Conservation (phyloP, 2,329 filamentous ascomycete species). For the Exserohilum rostratum region DNA sequence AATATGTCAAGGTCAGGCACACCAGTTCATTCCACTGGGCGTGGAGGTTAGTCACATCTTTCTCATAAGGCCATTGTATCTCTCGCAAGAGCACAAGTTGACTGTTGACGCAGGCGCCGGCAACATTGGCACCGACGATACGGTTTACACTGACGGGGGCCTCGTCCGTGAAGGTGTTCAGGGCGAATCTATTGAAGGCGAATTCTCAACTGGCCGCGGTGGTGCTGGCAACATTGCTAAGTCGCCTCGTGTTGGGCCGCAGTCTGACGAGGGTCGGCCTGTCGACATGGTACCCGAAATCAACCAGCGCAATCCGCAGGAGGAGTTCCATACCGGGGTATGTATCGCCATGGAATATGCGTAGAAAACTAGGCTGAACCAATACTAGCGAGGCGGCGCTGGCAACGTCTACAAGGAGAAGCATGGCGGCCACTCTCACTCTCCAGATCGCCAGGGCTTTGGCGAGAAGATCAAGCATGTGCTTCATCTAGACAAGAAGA, state of each 20-base stretch:
- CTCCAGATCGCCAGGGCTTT: slow-evolving; percentile 46
- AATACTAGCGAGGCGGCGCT: slow-evolving; percentile 50
- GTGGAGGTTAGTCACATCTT: slow-evolving; percentile 56
- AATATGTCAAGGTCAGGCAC: slow-evolving; percentile 35
- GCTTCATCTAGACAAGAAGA: slow-evolving; percentile 46
- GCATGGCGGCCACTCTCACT: slow-evolving; percentile 53
- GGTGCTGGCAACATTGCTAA: slow-evolving; percentile 51
- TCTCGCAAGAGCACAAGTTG: slow-evolving; percentile 3
- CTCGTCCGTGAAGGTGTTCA: slow-evolving; percentile 55
- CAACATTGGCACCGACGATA: slow-evolving; percentile 61
- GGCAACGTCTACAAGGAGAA: slow-evolving; percentile 57
- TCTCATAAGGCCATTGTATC: background rate
- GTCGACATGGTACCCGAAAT: slow-evolving; percentile 54
- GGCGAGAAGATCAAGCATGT: slow-evolving; percentile 54
- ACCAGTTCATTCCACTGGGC: slow-evolving; percentile 61
- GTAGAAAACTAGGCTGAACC: slow-evolving; percentile 15
- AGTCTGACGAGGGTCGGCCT: slow-evolving; percentile 35
- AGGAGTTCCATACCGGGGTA: slow-evolving; percentile 57
- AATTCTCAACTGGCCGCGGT: slow-evolving; percentile 47
- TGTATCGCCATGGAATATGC: slow-evolving; percentile 11
- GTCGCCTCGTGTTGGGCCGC: slow-evolving; percentile 42
- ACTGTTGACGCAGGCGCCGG: slow-evolving; percentile 56
- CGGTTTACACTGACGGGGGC: slow-evolving; percentile 54
- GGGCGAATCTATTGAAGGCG: slow-evolving; percentile 46
- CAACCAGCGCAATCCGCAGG: slow-evolving; percentile 46